These are phyloP conservation scores for Neonectria punicea DNA, from an alignment of 2,329 filamentous ascomycete genomes.

Conservation along the genomic window DNA sequence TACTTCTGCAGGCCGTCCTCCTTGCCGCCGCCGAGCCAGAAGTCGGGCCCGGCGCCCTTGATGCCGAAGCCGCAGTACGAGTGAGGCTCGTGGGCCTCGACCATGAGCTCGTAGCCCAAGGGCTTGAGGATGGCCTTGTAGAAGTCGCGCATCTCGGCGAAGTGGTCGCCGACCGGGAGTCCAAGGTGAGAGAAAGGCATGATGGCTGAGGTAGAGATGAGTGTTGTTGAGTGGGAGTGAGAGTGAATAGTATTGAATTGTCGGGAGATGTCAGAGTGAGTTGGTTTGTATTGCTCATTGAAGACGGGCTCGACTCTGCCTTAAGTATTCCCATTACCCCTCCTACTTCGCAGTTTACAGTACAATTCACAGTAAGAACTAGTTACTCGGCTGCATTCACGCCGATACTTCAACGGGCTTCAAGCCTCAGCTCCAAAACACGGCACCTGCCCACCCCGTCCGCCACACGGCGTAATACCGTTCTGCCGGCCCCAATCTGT, in stretches of 20 bases:
- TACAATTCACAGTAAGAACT: background rate
- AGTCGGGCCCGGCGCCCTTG: constrained; percentile 31
- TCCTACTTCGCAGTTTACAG: background rate
- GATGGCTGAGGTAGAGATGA: background rate
- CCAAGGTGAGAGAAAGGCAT: constrained; percentile 38
- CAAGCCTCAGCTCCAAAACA: background rate
- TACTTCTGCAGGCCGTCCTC: constrained; percentile 35
- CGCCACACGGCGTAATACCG: constrained; percentile 2
- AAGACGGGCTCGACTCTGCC: background rate
- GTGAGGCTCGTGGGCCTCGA: constrained; percentile 24
- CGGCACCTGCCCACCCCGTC: background rate
- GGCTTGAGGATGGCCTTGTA: constrained; percentile 42
- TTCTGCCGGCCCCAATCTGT: background rate
- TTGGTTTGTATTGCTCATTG: background rate
- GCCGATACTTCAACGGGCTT: constrained; percentile 2
- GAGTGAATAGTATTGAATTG: background rate
- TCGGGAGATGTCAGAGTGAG: background rate
- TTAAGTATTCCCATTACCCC: constrained; percentile 19
- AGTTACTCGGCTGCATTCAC: constrained; percentile 19
- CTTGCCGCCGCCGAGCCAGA: constrained; percentile 40
- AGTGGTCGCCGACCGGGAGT: constrained; percentile 40
- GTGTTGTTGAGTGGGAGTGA: background rate
- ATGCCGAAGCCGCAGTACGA: constrained; percentile 38
- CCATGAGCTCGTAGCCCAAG: constrained; percentile 38
- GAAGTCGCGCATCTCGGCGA: constrained; percentile 42